A percentile compares a stretch with the other conserved stretches of the same genome.
phyloP scores from a whole-genome alignment of 805 yeast species.

The Myxozyma udenii region DNA sequence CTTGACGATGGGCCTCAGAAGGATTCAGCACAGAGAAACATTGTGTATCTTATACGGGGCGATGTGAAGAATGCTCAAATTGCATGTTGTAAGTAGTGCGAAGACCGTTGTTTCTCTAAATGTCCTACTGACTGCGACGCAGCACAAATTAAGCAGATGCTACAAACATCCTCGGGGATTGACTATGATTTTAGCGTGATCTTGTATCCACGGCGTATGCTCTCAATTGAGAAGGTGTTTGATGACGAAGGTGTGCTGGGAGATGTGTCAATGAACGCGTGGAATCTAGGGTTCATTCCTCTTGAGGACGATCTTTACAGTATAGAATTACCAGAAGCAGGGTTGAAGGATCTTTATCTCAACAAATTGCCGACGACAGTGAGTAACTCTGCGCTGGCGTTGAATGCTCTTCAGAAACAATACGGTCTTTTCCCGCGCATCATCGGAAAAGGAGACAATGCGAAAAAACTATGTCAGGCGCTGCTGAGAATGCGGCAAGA shows the following conservation, averaged over 20 bases:
- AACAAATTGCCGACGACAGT: slow-evolving; percentile 37
- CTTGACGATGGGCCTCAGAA: slow-evolving; percentile 36
- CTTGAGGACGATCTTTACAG: slow-evolving; percentile 46
- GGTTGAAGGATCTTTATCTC: slow-evolving; percentile 44
- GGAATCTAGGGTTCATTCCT: slow-evolving; percentile 47
- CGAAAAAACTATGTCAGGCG: slow-evolving; percentile 49
- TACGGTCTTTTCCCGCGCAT: slow-evolving; percentile 52
- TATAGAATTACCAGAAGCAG: slow-evolving; percentile 43
- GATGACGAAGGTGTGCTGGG: slow-evolving; percentile 43
- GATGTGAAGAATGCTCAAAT: slow-evolving; percentile 28
- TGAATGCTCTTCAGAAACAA: slow-evolving; percentile 46
- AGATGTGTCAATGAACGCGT: slow-evolving; percentile 42
- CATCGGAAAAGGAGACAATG: slow-evolving; percentile 58
- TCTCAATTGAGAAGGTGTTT: slow-evolving; percentile 34
- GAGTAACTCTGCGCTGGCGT: slow-evolving; percentile 47
- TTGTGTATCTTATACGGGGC: slow-evolving; percentile 34
- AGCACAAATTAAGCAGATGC: slow-evolving; percentile 27
- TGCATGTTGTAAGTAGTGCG: slow-evolving; percentile 13
- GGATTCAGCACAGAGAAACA: slow-evolving; percentile 17
- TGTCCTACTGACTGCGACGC: slow-evolving; percentile 4
- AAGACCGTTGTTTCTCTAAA: not conserved
- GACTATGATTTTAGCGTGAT: slow-evolving; percentile 33
- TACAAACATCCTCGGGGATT: slow-evolving; percentile 18
- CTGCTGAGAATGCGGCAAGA: slow-evolving; percentile 36
- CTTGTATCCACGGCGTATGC: slow-evolving; percentile 33